Conservation (phyloP, 2,329 filamentous ascomycete genomes). For the Pleurostoma richardsiae region DNA sequence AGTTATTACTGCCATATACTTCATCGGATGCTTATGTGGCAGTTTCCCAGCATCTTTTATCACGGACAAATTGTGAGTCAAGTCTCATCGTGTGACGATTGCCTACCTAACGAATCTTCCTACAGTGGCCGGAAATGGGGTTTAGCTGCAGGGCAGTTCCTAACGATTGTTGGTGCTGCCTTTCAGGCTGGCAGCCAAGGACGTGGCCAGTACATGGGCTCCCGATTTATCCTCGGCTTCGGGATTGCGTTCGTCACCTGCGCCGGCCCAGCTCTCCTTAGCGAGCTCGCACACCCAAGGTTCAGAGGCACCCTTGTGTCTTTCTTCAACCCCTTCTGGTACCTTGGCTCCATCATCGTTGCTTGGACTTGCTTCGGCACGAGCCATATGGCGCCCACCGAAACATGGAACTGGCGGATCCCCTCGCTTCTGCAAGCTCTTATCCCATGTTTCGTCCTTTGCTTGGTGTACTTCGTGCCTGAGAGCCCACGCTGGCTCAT, state of each 20-base stretch:
- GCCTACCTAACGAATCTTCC: neutral
- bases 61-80: slow-evolving; percentile 1
- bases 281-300: slow-evolving; percentile 64
- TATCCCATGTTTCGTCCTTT: slow-evolving; percentile 11
- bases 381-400: neutral
- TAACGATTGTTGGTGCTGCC: slow-evolving; percentile 2
- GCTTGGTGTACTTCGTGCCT: slow-evolving; percentile 59
- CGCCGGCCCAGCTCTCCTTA: slow-evolving; percentile 40
- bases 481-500: slow-evolving; percentile 64
- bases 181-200: slow-evolving; percentile 3
- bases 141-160: neutral
- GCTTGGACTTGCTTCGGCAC: slow-evolving; percentile 3
- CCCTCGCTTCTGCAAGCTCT: slow-evolving; percentile 8
- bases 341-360: slow-evolving; percentile 4
- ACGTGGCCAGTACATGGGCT: slow-evolving; percentile 41
- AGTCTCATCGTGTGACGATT: neutral
- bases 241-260: slow-evolving; percentile 38
- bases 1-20: slow-evolving; percentile 2
- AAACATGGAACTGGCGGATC: slow-evolving; percentile 5
- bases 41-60: slow-evolving; percentile 1
- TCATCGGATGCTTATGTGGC: slow-evolving; percentile 2
- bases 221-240: slow-evolving; percentile 61
- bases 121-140: slow-evolving; percentile 1
- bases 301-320: slow-evolving; percentile 61
- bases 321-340: slow-evolving; percentile 60